phyloP scores from a whole-genome alignment of 495 filamentous ascomycete genomes.

The Aspergillus campestris region DNA sequence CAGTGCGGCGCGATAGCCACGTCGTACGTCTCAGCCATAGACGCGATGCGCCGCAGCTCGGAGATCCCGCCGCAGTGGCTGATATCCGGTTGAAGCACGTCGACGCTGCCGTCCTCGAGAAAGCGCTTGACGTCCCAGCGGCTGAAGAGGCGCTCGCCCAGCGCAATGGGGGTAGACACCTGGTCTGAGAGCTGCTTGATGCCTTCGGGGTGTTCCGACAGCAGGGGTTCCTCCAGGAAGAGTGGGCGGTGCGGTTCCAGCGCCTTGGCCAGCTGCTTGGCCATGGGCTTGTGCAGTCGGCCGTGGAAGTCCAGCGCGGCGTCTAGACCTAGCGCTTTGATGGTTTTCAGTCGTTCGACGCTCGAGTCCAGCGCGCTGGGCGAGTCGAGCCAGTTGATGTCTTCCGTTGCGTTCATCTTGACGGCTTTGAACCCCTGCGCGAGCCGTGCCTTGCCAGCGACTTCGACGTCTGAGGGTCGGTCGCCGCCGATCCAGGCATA shows the following conservation, averaged over 20 bases:
- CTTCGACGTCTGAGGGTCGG: conserved; percentile 57
- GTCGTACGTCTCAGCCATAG: conserved; percentile 71
- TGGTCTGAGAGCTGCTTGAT: conserved; percentile 57
- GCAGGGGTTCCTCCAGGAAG: conserved; percentile 75
- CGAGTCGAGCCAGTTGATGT: conserved; percentile 72
- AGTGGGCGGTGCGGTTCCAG: conserved; percentile 63
- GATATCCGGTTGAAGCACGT: conserved; percentile 71
- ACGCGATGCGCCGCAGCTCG: conserved; percentile 61
- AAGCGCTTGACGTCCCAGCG: conserved; percentile 73
- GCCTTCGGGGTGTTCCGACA: conserved; percentile 62
- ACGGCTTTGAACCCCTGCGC: conserved; percentile 64
- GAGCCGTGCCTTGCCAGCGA: conserved; percentile 52
- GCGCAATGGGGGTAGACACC: conserved; percentile 60
- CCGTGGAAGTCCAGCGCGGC: conserved; percentile 73
- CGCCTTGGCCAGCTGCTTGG: conserved; percentile 63
- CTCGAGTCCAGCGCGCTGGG: conserved; percentile 54
- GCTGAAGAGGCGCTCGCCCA: conserved; percentile 66
- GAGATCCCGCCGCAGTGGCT: conserved; percentile 70
- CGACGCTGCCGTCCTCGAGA: conserved; percentile 58
- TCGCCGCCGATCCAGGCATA: conserved; percentile 85
- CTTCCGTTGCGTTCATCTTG: conserved; percentile 80
- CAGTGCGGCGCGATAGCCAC: conserved; percentile 72
- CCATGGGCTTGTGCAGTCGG: conserved; percentile 72
- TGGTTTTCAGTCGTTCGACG: conserved; percentile 59
- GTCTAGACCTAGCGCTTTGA: conserved; percentile 64